A percentile compares a stretch with the other conserved stretches of the same genome.
These are phyloP conservation scores for Beauveria australis DNA, from an alignment of 2,329 filamentous ascomycete species.

Conservation along the genomic window DNA sequence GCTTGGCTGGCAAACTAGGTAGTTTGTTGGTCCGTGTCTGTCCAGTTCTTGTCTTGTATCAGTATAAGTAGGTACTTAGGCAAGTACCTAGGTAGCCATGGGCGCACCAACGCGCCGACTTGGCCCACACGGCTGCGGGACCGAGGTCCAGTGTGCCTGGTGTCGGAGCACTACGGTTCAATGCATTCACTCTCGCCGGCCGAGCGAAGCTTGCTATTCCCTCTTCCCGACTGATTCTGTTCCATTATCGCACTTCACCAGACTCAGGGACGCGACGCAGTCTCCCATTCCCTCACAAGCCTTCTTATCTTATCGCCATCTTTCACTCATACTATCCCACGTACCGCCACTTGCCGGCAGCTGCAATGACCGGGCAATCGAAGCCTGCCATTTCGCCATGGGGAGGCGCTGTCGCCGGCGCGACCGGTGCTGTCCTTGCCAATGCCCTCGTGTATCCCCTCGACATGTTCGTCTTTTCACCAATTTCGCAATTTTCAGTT, in stretches of 20 bases:
- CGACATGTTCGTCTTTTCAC: slow-evolving; percentile 65
- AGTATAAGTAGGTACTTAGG: too few relatives aligned
- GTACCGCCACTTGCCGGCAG: not conserved
- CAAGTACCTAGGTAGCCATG: not conserved
- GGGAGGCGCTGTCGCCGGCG: slow-evolving; percentile 87
- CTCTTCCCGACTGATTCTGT: not conserved
- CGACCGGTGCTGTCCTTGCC: slow-evolving; percentile 85
- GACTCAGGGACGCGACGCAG: not conserved
- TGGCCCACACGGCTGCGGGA: slow-evolving; percentile 10
- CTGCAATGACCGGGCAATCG: slow-evolving; percentile 44
- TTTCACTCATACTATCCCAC: not conserved
- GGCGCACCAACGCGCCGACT: not conserved
- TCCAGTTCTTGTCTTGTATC: not conserved
- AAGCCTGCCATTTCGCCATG: slow-evolving; percentile 78
- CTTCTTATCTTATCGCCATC: not conserved
- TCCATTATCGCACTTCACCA: not conserved
- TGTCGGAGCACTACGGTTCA: slow-evolving; percentile 9
- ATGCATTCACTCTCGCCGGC: not conserved
- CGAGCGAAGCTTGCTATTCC: not conserved
- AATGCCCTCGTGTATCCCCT: slow-evolving; percentile 94
- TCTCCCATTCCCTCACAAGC: not conserved
- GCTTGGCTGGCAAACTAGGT: not conserved
- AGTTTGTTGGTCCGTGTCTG: not conserved
- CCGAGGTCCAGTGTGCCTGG: slow-evolving; percentile 10
- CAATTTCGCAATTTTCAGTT: slow-evolving; percentile 3